Evolutionary conservation across 805 yeast species (phyloP).

Genomic region (Candida sphagnicola): DNA sequence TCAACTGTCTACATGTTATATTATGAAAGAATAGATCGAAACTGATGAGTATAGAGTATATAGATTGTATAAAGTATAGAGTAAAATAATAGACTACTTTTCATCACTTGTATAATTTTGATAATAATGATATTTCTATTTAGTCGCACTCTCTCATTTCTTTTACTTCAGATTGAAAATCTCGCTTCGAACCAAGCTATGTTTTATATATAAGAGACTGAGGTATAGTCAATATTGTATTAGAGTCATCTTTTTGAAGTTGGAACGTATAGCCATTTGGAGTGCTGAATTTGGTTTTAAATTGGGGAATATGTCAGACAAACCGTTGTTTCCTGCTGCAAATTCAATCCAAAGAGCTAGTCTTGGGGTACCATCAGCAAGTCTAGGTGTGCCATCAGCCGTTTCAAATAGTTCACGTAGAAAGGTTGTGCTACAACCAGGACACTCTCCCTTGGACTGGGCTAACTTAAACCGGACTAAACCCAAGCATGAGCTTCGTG

Average conservation of each 20-base stretch:
- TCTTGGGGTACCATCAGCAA: constrained; percentile 1
- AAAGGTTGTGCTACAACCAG: constrained; percentile 68
- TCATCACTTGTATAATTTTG: too few species aligned
- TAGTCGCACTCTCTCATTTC: too few species aligned
- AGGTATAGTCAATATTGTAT: too few species aligned
- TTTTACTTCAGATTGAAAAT: too few species aligned
- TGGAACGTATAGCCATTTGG: not conserved
- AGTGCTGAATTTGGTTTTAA: too few species aligned
- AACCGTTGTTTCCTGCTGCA: constrained; percentile 25
- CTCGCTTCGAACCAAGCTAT: too few species aligned
- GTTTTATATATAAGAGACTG: too few species aligned
- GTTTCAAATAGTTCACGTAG: constrained; percentile 15
- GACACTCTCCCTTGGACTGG: constrained; percentile 88
- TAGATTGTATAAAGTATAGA: not conserved
- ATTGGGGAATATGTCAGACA: not conserved
- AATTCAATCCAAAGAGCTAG: constrained; percentile 35
- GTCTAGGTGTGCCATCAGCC: not conserved
- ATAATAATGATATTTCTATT: too few species aligned
- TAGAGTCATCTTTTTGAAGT: not conserved
- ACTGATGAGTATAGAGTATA: not conserved
- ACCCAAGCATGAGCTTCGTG: constrained; percentile 49
- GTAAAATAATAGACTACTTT: too few species aligned
- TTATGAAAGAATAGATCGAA: constrained; percentile 56
- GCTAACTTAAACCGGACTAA: constrained; percentile 49
- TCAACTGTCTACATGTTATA: constrained; percentile 82